These are phyloP conservation scores for Euphorbia peplus DNA, from an alignment of 345 rosid genomes.

Conservation along the genomic window DNA sequence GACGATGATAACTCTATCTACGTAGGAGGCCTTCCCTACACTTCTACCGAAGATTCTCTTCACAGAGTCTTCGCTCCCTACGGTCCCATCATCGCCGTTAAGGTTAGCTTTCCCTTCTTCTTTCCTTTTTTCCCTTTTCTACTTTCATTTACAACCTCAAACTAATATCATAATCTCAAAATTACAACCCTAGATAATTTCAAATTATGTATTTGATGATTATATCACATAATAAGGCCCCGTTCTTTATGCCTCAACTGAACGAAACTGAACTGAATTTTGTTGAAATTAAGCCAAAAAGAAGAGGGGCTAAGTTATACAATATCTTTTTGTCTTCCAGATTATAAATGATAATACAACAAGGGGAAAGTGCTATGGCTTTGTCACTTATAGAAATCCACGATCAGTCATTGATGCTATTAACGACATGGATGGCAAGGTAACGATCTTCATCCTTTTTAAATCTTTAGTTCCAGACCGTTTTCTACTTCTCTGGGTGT, in stretches of 20 bases:
- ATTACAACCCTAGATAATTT: neutral
- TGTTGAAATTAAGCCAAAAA: too few species aligned
- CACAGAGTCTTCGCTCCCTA: constrained; percentile 59
- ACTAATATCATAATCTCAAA: neutral
- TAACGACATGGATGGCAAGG: constrained; percentile 84
- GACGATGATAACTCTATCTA: constrained; percentile 83
- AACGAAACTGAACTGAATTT: too few species aligned
- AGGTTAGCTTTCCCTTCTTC: constrained; percentile 43
- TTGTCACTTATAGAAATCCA: constrained; percentile 76
- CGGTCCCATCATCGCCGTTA: constrained; percentile 67
- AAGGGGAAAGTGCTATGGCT: constrained; percentile 81
- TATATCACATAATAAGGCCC: neutral
- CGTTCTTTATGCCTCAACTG: too few species aligned
- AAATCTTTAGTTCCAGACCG: neutral
- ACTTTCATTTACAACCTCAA: neutral
- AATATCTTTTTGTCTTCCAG: constrained; percentile 38
- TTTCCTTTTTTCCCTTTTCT: neutral
- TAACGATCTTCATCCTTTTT: constrained; percentile 30
- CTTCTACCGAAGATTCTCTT: constrained; percentile 57
- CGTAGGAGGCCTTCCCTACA: constrained; percentile 86
- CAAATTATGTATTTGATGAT: neutral
- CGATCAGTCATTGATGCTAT: constrained; percentile 81
- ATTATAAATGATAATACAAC: constrained; percentile 62
- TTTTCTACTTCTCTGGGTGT: neutral
- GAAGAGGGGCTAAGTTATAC: too few species aligned